These are phyloP conservation scores for Fusarium penzigii DNA, from an alignment of 2,329 filamentous ascomycete genomes.

Conservation along the genomic window DNA sequence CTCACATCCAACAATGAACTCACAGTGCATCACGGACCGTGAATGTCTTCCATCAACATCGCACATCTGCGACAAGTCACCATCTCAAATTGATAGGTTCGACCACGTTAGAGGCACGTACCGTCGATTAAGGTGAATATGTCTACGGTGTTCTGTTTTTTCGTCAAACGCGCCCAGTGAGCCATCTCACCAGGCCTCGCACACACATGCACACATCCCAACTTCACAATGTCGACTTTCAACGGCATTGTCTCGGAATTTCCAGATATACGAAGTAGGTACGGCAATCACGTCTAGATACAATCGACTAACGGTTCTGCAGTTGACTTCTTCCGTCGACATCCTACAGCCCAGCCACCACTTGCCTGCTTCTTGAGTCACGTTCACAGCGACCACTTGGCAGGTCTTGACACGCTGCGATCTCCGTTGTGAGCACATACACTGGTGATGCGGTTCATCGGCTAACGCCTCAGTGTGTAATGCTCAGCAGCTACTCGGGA, in stretches of 20 bases:
- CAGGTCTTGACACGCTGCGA: constrained; percentile 73
- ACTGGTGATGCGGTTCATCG: not conserved
- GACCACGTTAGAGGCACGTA: no score
- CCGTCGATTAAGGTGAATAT: not conserved
- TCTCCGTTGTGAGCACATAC: constrained; percentile 64
- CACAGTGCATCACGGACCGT: constrained; percentile 54
- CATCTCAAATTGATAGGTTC: no score
- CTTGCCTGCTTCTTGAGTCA: constrained; percentile 89
- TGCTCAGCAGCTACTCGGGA: constrained; percentile 83
- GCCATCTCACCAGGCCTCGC: no score
- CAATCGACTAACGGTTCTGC: constrained; percentile 2
- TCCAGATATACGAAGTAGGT: constrained; percentile 68
- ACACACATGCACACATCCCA: not conserved
- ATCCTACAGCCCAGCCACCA: constrained; percentile 57
- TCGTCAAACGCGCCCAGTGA: not conserved
- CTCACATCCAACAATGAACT: constrained; percentile 56
- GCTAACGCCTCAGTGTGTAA: constrained; percentile 60
- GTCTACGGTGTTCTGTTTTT: not conserved
- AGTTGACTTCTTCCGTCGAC: constrained; percentile 81
- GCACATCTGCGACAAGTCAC: not conserved
- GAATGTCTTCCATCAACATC: no score
- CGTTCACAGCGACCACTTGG: constrained; percentile 87
- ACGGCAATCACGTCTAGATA: not conserved
- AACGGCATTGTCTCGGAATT: constrained; percentile 74
- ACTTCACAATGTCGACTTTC: constrained; percentile 70